Conservation (phyloP, 345 rosid genomes). For the Euphorbia lathyris region DNA sequence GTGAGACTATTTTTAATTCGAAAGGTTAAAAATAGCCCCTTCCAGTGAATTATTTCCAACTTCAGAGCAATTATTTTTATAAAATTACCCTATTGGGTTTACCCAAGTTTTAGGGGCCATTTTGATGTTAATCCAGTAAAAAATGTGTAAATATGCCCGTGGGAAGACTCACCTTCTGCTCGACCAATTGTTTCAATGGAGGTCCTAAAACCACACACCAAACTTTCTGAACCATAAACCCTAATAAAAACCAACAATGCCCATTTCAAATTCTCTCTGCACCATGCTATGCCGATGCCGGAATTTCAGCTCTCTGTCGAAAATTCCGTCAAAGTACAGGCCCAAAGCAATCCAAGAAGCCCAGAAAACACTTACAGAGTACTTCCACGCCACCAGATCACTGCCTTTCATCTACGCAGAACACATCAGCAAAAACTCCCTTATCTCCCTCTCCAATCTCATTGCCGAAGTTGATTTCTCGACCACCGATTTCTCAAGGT, state of each 20-base stretch:
- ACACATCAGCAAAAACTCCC: conserved; percentile 48
- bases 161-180: too few relatives aligned
- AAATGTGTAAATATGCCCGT: too few relatives aligned
- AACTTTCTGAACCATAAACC: not conserved
- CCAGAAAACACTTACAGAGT: conserved; percentile 54
- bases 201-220: not conserved
- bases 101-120: too few relatives aligned
- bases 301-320: conserved; percentile 17
- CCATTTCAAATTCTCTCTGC: not conserved
- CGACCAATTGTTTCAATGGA: too few relatives aligned
- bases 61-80: too few relatives aligned
- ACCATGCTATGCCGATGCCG: conserved; percentile 12
- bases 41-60: too few relatives aligned
- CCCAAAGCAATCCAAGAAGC: conserved; percentile 47
- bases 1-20: too few relatives aligned
- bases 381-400: conserved; percentile 48
- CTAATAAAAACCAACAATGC: not conserved
- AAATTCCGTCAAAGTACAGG: conserved; percentile 35
- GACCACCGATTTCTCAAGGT: conserved; percentile 31
- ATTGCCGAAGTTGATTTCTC: conserved; percentile 41
- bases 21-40: too few relatives aligned
- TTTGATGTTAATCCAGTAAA: too few relatives aligned
- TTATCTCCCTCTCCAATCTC: conserved; percentile 43
- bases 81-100: too few relatives aligned
- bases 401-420: conserved; percentile 59